Percentiles rank a stretch among this genome's conserved stretches.
These are phyloP conservation scores for Capsicum baccatum DNA, from an alignment of 257 asterid species.

Conservation along the genomic window DNA sequence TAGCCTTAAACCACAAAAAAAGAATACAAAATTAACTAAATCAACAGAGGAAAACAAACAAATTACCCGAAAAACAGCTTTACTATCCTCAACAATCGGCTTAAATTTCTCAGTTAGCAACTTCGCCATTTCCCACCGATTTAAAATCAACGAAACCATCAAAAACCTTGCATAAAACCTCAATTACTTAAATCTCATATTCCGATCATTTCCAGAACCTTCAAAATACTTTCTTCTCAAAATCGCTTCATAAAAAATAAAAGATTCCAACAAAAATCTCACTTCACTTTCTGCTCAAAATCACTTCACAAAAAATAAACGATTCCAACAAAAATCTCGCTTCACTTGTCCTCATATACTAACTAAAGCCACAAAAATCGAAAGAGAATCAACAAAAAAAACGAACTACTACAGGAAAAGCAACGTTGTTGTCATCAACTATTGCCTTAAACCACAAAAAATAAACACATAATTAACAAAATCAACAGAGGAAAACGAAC, in stretches of 20 bases:
- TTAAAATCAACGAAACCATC: slow-evolving; percentile 82
- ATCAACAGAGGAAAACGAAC: too few species aligned
- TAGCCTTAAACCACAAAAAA: too few species aligned
- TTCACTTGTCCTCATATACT: slow-evolving; percentile 94
- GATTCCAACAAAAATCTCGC: slow-evolving; percentile 88
- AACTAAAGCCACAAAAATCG: slow-evolving; percentile 43
- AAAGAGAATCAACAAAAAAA: too few species aligned
- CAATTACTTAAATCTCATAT: slow-evolving; percentile 88
- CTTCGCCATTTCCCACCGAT: slow-evolving; percentile 75
- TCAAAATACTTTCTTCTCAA: slow-evolving; percentile 74
- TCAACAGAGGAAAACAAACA: background rate
- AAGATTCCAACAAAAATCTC: slow-evolving; percentile 84
- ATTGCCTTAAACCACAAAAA: too few species aligned
- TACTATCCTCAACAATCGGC: slow-evolving; percentile 84
- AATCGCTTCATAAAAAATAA: slow-evolving; percentile 93
- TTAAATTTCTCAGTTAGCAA: slow-evolving; percentile 69
- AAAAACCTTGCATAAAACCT: slow-evolving; percentile 92
- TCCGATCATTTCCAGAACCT: slow-evolving; percentile 77
- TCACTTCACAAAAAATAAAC: slow-evolving; percentile 93
- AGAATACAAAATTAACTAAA: too few species aligned
- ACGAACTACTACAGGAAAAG: too few species aligned
- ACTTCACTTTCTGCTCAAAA: slow-evolving; percentile 78
- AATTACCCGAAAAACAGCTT: slow-evolving; percentile 74
- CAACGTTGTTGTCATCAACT: too few species aligned
- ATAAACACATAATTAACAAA: too few species aligned